Conservation (phyloP, 1,139 yeast species). For the Hansenula lynferdii region DNA sequence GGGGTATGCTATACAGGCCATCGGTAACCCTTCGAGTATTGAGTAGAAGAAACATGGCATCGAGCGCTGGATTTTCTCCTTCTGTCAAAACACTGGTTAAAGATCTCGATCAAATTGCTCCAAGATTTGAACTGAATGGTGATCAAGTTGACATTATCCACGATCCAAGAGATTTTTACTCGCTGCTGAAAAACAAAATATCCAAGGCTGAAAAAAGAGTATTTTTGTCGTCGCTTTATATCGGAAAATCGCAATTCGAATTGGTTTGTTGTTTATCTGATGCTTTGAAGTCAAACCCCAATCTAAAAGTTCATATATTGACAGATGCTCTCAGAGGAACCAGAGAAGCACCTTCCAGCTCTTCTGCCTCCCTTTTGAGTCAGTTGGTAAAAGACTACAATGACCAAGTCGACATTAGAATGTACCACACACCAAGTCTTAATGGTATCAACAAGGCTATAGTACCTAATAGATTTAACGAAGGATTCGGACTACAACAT, state of each 20-base stretch:
- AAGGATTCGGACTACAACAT: constrained; percentile 91
- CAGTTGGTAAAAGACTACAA: constrained; percentile 65
- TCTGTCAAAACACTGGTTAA: constrained; percentile 43
- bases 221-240: constrained; percentile 79
- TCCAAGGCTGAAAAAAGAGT: constrained; percentile 51
- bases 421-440: constrained; percentile 89
- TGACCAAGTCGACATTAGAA: constrained; percentile 69
- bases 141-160: constrained; percentile 60
- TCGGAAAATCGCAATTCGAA: constrained; percentile 81
- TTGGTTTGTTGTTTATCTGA: constrained; percentile 52
- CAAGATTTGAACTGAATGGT: constrained; percentile 58
- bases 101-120: constrained; percentile 63
- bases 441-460: constrained; percentile 58
- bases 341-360: constrained; percentile 76
- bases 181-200: constrained; percentile 52
- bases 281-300: constrained; percentile 56
- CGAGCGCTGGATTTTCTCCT: constrained; percentile 37
- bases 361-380: constrained; percentile 74
- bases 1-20: no score
- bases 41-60: neutral
- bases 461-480: constrained; percentile 83
- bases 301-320: constrained; percentile 64
- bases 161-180: constrained; percentile 69
- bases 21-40: no score
- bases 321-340: constrained; percentile 93